A percentile compares a stretch with the other conserved stretches of the same genome.
Conservation (phyloP, 2,329 filamentous ascomycete species). For the Cercospora sp. region DNA sequence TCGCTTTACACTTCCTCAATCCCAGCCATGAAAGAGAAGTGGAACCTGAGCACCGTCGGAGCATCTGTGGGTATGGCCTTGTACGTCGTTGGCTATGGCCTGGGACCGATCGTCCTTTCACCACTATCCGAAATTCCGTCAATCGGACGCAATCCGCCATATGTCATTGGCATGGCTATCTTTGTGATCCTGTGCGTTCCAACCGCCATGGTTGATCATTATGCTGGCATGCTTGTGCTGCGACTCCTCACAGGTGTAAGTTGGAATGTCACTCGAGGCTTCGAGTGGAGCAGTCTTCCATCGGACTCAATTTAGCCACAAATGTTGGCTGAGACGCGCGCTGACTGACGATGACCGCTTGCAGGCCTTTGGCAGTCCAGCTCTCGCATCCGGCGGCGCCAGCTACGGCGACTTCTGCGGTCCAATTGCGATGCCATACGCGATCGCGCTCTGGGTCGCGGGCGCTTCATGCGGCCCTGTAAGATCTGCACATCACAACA, state of each 20-base stretch:
- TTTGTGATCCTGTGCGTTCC: conserved; percentile 69
- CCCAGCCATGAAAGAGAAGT: conserved; percentile 49
- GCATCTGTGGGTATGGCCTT: conserved; percentile 61
- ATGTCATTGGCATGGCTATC: conserved; percentile 66
- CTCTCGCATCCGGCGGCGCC: conserved; percentile 60
- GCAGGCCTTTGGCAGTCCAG: conserved; percentile 60
- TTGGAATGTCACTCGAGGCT: not conserved
- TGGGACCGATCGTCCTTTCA: conserved; percentile 65
- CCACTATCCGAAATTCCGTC: conserved; percentile 67
- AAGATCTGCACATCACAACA: not conserved
- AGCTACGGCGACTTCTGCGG: conserved; percentile 57
- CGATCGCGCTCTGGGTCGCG: conserved; percentile 46
- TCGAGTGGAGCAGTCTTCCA: not conserved
- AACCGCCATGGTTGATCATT: conserved; percentile 63
- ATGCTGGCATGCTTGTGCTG: conserved; percentile 58
- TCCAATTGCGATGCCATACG: conserved; percentile 47
- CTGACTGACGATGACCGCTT: not conserved
- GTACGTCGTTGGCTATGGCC: conserved; percentile 51
- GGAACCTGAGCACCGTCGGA: conserved; percentile 54
- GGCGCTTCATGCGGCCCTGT: conserved; percentile 46
- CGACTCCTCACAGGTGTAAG: conserved; percentile 64
- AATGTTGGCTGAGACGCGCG: not conserved
- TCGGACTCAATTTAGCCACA: not conserved
- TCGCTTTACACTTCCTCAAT: conserved; percentile 53
- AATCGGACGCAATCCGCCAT: conserved; percentile 68